Evolutionary conservation across 805 yeast genomes (phyloP).

Genomic region (Zygoascus flipseniorum): DNA sequence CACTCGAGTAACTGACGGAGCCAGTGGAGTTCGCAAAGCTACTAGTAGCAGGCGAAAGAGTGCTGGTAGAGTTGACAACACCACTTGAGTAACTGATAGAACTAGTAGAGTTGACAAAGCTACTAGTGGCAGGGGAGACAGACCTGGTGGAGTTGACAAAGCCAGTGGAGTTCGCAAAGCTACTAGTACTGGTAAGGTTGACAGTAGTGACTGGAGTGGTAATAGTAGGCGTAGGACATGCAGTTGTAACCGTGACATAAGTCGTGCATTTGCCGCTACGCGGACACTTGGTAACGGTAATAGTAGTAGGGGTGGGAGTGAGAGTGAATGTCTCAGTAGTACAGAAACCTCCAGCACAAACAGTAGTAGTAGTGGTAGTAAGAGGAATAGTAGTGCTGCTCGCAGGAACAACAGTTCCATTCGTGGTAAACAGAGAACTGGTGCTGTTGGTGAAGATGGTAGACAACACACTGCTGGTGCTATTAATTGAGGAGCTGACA

Average conservation of each 20-base stretch:
- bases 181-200: not conserved
- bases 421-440: not conserved
- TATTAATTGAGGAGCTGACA: not conserved
- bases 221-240: not conserved
- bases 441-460: not conserved
- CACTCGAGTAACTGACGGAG: not conserved
- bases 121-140: not conserved
- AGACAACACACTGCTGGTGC: not conserved
- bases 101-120: not conserved
- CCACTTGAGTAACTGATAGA: not conserved
- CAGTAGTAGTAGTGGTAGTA: conserved; percentile 1
- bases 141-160: not conserved
- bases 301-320: not conserved
- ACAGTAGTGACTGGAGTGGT: not conserved
- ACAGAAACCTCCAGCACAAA: not conserved
- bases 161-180: not conserved
- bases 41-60: not conserved
- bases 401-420: not conserved
- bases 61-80: not conserved
- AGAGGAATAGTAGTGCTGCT: not conserved
- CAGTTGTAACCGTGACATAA: not conserved
- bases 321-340: not conserved
- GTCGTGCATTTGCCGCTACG: not conserved
- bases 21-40: not conserved
- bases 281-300: not conserved